Conservation (phyloP, 306 rosid species). For the Arachis stenosperma region DNA sequence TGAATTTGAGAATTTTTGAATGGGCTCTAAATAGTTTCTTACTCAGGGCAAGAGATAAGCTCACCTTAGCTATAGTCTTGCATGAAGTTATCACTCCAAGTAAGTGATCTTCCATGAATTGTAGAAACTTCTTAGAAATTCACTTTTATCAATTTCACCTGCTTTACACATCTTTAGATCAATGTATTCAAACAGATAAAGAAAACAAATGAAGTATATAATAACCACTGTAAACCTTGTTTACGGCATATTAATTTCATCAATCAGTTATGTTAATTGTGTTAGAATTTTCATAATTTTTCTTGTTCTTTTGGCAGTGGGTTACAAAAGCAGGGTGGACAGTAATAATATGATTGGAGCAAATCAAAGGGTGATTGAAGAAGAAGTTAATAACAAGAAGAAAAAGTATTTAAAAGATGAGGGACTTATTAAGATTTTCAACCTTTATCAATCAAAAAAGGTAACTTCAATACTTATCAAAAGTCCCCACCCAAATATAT, state of each 20-base stretch:
- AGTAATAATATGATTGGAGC: conserved; percentile 53
- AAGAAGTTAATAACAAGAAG: conserved; percentile 47
- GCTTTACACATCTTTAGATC: too few relatives aligned
- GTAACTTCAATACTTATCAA: conserved; percentile 34
- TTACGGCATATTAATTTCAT: conserved; percentile 2
- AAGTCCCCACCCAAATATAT: not conserved
- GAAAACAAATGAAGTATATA: too few relatives aligned
- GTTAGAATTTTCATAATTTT: not conserved
- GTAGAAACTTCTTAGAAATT: conserved; percentile 43
- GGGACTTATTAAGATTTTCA: conserved; percentile 44
- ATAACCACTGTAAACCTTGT: not conserved
- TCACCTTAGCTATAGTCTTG: conserved; percentile 65
- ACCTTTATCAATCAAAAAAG: conserved; percentile 52
- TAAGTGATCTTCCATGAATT: conserved; percentile 53
- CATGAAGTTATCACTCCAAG: conserved; percentile 68
- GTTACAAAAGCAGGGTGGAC: conserved; percentile 59
- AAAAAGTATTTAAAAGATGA: conserved; percentile 48
- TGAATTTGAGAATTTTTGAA: conserved; percentile 47
- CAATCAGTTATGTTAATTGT: not conserved
- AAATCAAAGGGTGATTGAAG: conserved; percentile 49
- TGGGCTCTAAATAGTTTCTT: conserved; percentile 57
- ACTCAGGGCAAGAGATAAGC: conserved; percentile 61
- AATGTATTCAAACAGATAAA: too few relatives aligned
- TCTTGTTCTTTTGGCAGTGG: conserved; percentile 51
- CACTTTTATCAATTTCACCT: not conserved